Evolutionary conservation across 2,329 filamentous ascomycete species (phyloP), one percentile per base, ranked within the genome.

Genomic region (Xylariaceae sp.): DNA sequence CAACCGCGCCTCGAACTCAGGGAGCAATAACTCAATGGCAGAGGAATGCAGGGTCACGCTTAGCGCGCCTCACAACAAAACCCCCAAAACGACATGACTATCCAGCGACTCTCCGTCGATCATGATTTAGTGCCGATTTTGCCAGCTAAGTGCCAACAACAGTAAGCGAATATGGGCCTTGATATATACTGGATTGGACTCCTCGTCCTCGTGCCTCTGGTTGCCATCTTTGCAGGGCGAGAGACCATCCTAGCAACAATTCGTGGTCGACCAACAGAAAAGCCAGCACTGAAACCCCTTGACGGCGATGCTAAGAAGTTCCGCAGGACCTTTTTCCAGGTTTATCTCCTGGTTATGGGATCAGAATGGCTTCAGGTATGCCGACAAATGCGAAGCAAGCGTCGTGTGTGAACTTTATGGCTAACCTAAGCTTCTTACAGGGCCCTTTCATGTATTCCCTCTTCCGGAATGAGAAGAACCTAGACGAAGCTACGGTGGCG

Each of bases 281-380:
- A 52, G 26, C 18, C 7, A n/a, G 32, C 42, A 15, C 39, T 8
- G 6, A 18, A 35, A 13, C 11, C 37, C 2, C 50, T 39, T 20
- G 60, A 59, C 13, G 53, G 40, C 7, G 64, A 62, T 10, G 64
- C 63, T 3, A 40, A 36, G 23, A 30, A 50, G 6, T 64, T 69
- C 23, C 56, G 57, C 16, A 42, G 16, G 42, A 60, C 46, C 4
- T 69, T 69, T 48, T 29, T 69, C 33, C 56, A 53, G 16, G 77
- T 80, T 24, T 81, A 80, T 47, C 71, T 75, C 53, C 69, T 81
- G 4, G 74, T 78, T 20, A 79, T 79, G 73, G 77, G 70, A 44
- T 74, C 78, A 7, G 78, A 81, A 64, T 81, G 77, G 78, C 73
- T 81, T 23, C 77, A 80, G 69, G 76, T 75, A 60, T 60, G 66